phyloP scores from a whole-genome alignment of 192 early-diverging fungal species.

The Gonapodya sp. region DNA sequence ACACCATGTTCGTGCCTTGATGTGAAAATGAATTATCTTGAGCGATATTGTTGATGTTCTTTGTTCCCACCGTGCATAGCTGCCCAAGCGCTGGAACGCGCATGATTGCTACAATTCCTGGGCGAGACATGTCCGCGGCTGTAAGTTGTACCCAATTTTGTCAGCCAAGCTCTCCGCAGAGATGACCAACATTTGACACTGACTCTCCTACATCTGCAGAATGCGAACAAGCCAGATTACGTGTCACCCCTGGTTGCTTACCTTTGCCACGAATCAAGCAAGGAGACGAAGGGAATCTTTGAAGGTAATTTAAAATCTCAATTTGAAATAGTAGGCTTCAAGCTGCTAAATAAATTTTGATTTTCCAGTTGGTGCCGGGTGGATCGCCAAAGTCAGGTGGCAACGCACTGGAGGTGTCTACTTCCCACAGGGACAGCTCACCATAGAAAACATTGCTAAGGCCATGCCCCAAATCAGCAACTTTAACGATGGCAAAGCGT shows the following conservation, averaged over 20 bases:
- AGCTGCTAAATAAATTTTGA: background rate
- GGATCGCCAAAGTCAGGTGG: conserved; percentile 6
- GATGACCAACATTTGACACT: no score
- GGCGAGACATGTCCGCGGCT: conserved; percentile 86
- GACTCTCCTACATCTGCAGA: background rate
- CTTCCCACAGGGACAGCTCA: conserved; percentile 77
- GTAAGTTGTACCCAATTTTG: conserved; percentile 46
- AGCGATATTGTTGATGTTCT: background rate
- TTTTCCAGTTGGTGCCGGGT: conserved; percentile 1
- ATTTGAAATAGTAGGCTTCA: background rate
- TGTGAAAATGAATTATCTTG: background rate
- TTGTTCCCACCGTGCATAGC: background rate
- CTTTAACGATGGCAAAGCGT: conserved; percentile 90
- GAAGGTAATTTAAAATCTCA: conserved; percentile 43
- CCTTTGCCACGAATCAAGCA: conserved; percentile 69
- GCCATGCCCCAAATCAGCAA: conserved; percentile 73
- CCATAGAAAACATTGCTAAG: conserved; percentile 74
- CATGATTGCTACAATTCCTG: conserved; percentile 96
- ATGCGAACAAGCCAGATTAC: conserved; percentile 76
- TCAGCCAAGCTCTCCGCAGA: no score
- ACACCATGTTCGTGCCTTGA: conserved; percentile 51
- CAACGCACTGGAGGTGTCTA: conserved; percentile 90
- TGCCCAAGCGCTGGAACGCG: conserved; percentile 86
- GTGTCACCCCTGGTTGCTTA: conserved; percentile 90
- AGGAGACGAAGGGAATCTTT: conserved; percentile 79